Evolutionary conservation across 2,329 filamentous ascomycete genomes (phyloP), one percentile per base, ranked within the genome.

Genomic region (Aspergillus glaucus): DNA sequence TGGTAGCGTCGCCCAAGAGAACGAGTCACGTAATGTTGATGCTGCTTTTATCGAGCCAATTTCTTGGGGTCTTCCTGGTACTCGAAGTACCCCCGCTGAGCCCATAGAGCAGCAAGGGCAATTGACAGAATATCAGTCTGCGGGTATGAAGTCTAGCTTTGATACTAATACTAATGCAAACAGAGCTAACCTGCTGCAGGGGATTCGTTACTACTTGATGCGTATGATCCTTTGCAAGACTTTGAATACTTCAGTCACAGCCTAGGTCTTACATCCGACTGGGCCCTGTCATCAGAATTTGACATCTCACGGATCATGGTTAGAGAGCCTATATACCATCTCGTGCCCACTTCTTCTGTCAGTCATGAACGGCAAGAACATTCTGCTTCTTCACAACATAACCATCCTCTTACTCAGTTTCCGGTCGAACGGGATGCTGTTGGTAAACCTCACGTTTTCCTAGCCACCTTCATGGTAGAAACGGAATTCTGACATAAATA

Each of bases 221-320:
- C 46, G 0, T 46, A 53, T 24, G 48, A 50, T 39, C 47, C 45
- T 3, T 34, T 54, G 15, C 44, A 50, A 19, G 52, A 54, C 21
- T 45, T 54, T 14, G 45, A 50, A 19, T 44, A 32, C 8, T 54
- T 54, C 42, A 50, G 48, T 21, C 34, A 50, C 12, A 54, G 44
- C 36, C 42, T 52, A 30, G 52, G 52, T 1, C 50, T 54, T 4
- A 49, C 34, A 17, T 36, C 34, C 21, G 47, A 54, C 36, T 54
- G 50, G 50, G 37, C 44, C 21, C 26, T 50, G 3, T 48, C 51
- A 9, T 46, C 51, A 21, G 51, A 53, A n/a, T 17, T 17, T 36
- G 34, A 17, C 14, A 36, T 51, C 24, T 19, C 46, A 9, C 45
- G 45, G 26, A 45, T 51, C 4, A 37, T 51, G 26, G 34, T 45